Evolutionary conservation across 345 rosid genomes (phyloP).

Genomic region (Anastatica hierochuntica): DNA sequence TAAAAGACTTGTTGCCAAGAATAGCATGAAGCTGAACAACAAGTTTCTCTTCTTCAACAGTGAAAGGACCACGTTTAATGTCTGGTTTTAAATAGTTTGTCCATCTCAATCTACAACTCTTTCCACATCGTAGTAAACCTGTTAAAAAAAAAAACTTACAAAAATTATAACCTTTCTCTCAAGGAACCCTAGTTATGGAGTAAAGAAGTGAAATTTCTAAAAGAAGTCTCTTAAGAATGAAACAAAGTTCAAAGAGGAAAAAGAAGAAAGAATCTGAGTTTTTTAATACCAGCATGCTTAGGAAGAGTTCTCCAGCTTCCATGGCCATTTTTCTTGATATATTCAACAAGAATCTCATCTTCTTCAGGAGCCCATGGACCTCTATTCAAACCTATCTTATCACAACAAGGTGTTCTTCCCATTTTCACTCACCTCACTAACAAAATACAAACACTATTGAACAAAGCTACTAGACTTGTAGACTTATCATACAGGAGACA

Average conservation of each 20-base stretch:
- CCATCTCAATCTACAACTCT: conserved; percentile 98
- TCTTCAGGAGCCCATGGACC: conserved; percentile 98
- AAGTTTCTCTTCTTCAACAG: conserved; percentile 83
- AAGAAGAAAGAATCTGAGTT: too few relatives aligned
- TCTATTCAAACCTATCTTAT: conserved; percentile 73
- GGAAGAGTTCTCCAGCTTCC: conserved; percentile 97
- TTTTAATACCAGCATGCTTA: conserved; percentile 51
- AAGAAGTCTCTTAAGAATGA: too few relatives aligned
- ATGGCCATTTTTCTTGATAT: conserved; percentile 70
- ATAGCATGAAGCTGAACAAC: conserved; percentile 91
- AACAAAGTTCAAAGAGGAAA: too few relatives aligned
- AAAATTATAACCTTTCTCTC: neutral
- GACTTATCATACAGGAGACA: neutral
- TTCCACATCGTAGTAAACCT: conserved; percentile 94
- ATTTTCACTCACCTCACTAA: conserved; percentile 25
- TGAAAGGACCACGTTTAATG: conserved; percentile 88
- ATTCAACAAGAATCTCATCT: conserved; percentile 67
- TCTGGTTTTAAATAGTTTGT: conserved; percentile 92
- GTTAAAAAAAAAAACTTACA: neutral
- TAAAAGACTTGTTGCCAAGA: conserved; percentile 81
- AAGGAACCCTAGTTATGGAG: neutral
- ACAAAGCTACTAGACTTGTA: too few relatives aligned
- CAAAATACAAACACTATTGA: neutral
- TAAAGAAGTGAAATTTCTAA: neutral
- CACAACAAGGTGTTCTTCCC: conserved; percentile 92